Evolutionary conservation across 257 asterid genomes (phyloP).

Genomic region (Salvia miltiorrhiza): DNA sequence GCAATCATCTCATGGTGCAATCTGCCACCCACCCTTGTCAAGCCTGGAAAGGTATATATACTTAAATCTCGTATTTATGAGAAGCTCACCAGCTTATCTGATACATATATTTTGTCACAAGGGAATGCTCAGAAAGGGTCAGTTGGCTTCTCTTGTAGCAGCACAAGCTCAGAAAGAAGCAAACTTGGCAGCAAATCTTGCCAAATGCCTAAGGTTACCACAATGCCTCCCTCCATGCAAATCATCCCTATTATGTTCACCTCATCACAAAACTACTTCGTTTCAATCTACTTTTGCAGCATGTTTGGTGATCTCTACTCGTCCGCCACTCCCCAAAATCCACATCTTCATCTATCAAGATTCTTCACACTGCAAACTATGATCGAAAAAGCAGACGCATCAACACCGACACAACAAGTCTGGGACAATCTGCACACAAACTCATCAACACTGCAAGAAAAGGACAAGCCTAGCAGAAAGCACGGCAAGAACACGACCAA

Average conservation of each 20-base stretch:
- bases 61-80: not conserved
- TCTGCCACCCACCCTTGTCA: slow-evolving; percentile 62
- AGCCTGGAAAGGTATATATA: slow-evolving; percentile 61
- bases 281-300: slow-evolving; percentile 30
- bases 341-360: slow-evolving; percentile 57
- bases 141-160: slow-evolving; percentile 67
- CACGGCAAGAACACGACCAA: slow-evolving; percentile 9
- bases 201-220: slow-evolving; percentile 67
- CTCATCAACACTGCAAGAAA: slow-evolving; percentile 39
- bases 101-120: slow-evolving; percentile 15
- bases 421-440: slow-evolving; percentile 27
- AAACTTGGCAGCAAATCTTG: slow-evolving; percentile 59
- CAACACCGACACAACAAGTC: slow-evolving; percentile 33
- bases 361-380: slow-evolving; percentile 71
- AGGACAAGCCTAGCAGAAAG: slow-evolving; percentile 40
- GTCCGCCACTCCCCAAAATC: slow-evolving; percentile 68
- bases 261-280: not conserved
- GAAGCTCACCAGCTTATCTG: not conserved
- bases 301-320: slow-evolving; percentile 70
- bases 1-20: slow-evolving; percentile 54
- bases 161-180: slow-evolving; percentile 90
- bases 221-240: not conserved
- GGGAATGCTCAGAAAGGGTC: slow-evolving; percentile 69
- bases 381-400: slow-evolving; percentile 46
- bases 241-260: not conserved